Base-by-base conservation (phyloP, 345 rosid genomes). In the Microthlaspi erraticum region DNA sequence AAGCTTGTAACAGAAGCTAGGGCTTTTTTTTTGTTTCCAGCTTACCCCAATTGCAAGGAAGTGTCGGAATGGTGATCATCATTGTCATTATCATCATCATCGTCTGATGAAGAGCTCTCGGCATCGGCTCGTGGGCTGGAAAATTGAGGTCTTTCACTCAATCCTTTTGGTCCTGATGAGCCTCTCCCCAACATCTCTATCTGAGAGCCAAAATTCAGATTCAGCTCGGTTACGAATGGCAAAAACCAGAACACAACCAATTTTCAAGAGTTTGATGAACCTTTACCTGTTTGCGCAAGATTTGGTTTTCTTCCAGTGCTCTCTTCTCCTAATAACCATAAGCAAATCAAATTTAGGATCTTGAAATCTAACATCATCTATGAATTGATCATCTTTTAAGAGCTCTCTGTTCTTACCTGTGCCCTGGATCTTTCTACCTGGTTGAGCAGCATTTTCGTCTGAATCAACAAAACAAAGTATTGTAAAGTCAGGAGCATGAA, bases 11-110 rank as follows among this genome's bases (percentile, higher is more conserved):
- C 10, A 68, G 36, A 75, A 74, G 74, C 5, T 75, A 76, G 49
- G 79, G 75, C 5, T 57, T 23, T n/a, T n/a, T n/a, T n/a, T 54
- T 23, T 20, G 9, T 50, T 58, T 67, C 39, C 9, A 62, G 55
- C 10, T 68, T 69, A 76, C 79, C 79, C 79, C 61, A 76, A 53
- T 32, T 76, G 79, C 75, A 76, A 76, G 71, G 75, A 76, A 76
- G 79, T 69, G 18, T 76, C 79, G 1, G 75, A 76, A 56, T 63
- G 60, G 8, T 46, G 66, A 14, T 76, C 77, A 8, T 73, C 72
- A 6, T 37, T 49, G 38, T 58, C 75, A 29, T 76, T 68, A 43
- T 69, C 70, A 43, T 69, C 71, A 0, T 76, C 71, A 0, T 76
- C 75, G 0, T 56, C 66, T 48, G 75, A 69, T 31, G 79, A 76